Percentiles rank a stretch among this genome's conserved stretches.
phyloP scores from a whole-genome alignment of 768 basidiomycete genomes.

The Guyanaporus albipodus region DNA sequence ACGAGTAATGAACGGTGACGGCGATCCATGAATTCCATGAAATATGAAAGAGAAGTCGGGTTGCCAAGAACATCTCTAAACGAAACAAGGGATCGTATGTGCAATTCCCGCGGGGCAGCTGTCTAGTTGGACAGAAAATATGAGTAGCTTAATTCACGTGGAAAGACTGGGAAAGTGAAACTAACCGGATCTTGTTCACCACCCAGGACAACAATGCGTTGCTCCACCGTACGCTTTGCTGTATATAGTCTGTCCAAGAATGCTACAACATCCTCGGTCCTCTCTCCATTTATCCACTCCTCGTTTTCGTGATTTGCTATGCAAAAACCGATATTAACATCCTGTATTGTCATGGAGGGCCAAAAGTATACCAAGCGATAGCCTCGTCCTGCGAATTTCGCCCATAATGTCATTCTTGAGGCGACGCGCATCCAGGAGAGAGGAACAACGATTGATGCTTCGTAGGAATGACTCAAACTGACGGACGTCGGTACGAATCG shows the following conservation, averaged over 20 bases:
- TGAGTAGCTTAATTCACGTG: conserved; percentile 1
- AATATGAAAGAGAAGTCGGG: conserved; percentile 88
- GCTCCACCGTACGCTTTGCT: conserved; percentile 84
- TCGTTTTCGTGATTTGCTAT: conserved; percentile 82
- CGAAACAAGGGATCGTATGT: conserved; percentile 46
- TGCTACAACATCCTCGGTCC: conserved; percentile 78
- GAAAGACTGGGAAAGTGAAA: not conserved
- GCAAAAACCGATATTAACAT: conserved; percentile 5
- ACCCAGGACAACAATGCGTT: conserved; percentile 77
- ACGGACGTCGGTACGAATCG: conserved; percentile 71
- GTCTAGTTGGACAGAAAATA: conserved; percentile 27
- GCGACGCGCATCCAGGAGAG: conserved; percentile 82
- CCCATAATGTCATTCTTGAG: conserved; percentile 89
- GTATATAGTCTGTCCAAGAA: conserved; percentile 86
- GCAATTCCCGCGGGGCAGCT: conserved; percentile 41
- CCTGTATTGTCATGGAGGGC: not conserved
- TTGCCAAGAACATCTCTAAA: conserved; percentile 82
- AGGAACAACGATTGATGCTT: conserved; percentile 78
- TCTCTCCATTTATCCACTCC: conserved; percentile 84
- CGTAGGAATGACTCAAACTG: conserved; percentile 91
- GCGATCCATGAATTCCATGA: conserved; percentile 99
- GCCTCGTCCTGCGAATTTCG: conserved; percentile 81
- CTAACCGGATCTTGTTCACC: conserved; percentile 62
- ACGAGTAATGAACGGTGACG: conserved; percentile 78
- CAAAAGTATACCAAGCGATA: conserved; percentile 55